Evolutionary conservation across 1,139 yeast genomes (phyloP), one percentile per base, ranked within the genome.

Genomic region (Taphrina communis): DNA sequence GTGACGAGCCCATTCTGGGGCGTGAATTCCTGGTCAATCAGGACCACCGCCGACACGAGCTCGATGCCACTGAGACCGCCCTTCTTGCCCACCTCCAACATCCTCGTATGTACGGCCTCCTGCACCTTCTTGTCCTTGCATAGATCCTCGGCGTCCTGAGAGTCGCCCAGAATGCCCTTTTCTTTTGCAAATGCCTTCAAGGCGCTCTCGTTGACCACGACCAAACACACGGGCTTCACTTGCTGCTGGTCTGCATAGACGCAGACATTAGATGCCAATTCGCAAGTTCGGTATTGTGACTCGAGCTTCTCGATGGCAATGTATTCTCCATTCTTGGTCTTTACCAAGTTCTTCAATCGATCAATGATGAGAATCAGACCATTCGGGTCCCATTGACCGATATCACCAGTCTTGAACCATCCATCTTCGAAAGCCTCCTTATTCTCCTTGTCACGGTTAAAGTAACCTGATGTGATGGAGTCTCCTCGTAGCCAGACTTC

Each of bases 381-480:
- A 73, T 83, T 84, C 35, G 86, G 73, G 58, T 94, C 85, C 96
- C 97, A 92, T 81, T 91, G 94, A 76, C 94, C 97, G 78, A 95
- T 91, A 80, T 95, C 99, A 79, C 99, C 99, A 58, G 99, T 94
- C 77, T 83, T 85, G 82, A 95, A 95, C 97, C 98, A 95, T 41
- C 94, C 96, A 73, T 92, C 97, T 69, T 84, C 82, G 75, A 90
- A 88, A 0, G 96, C 91, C 41, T 80, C 87, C 66, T 82, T 79
- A 42, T 97, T 94, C 80, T 93, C 98, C 77, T 87, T 83, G 71
- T 86, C 88, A 78, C 94, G 93, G 78, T 88, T 85, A 82, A 84
- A 94, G 80, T 95, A 95, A 76, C 89, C 93, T 48, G 84, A 80
- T 46, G 89, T 83, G 66, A 94, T 88, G 53, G 89, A 82, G 41